These are phyloP conservation scores for Ramaria sp. DNA, from an alignment of 768 basidiomycete species.

Conservation along the genomic window DNA sequence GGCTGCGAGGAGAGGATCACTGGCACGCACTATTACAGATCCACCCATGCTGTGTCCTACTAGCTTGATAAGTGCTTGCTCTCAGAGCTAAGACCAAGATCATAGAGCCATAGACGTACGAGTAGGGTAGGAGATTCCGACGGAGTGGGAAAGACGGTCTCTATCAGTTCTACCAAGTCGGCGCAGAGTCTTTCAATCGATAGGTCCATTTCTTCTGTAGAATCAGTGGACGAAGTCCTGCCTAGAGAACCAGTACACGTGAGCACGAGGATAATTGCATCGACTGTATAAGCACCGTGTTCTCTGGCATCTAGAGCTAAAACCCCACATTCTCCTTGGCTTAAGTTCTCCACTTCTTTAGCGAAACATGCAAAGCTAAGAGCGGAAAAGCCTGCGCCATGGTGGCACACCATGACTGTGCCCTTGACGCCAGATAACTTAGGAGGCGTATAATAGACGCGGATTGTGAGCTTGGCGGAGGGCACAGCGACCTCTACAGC, in stretches of 20 bases:
- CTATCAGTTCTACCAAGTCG: constrained; percentile 65
- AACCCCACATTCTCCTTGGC: constrained; percentile 68
- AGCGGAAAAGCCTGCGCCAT: constrained; percentile 89
- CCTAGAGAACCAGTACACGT: constrained; percentile 28
- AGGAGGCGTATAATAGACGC: constrained; percentile 80
- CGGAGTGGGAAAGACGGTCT: constrained; percentile 58
- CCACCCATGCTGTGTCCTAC: constrained; percentile 98
- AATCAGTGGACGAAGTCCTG: constrained; percentile 42
- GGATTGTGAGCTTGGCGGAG: constrained; percentile 47
- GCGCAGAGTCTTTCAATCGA: constrained; percentile 59
- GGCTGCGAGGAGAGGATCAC: constrained; percentile 50
- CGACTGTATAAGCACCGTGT: constrained; percentile 43
- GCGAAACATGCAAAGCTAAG: constrained; percentile 87
- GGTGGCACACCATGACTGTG: constrained; percentile 83
- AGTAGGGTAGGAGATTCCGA: constrained; percentile 57
- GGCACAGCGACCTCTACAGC: constrained; percentile 70
- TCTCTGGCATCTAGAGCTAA: constrained; percentile 74
- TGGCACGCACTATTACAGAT: constrained; percentile 68
- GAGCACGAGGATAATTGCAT: background rate
- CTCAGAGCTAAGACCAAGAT: constrained; percentile 4
- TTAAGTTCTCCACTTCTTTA: constrained; percentile 53
- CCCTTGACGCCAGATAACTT: constrained; percentile 31
- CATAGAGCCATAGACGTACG: constrained; percentile 31
- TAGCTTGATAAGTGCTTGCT: constrained; percentile 32
- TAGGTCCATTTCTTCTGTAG: constrained; percentile 42